Evolutionary conservation across 2,329 filamentous ascomycete species (phyloP).

Genomic region (Epichloe gansuensis): DNA sequence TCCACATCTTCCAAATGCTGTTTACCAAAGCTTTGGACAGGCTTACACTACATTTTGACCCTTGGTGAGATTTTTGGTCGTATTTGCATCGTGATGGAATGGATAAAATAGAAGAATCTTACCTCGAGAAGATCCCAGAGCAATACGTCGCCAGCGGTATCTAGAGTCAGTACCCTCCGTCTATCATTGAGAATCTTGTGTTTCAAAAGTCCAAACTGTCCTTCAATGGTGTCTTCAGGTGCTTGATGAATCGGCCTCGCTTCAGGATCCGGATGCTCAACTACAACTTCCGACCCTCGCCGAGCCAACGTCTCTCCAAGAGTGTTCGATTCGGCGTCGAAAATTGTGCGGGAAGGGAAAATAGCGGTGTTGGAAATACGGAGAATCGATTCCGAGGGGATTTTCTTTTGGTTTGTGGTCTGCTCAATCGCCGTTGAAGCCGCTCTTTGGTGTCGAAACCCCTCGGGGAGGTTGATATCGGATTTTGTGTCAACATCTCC

Average conservation of each 20-base stretch:
- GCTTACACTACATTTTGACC: constrained; percentile 52
- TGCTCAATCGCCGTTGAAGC: constrained; percentile 30
- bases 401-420: constrained; percentile 43
- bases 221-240: constrained; percentile 77
- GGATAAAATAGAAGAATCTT: constrained; percentile 13
- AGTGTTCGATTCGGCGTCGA: constrained; percentile 44
- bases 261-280: constrained; percentile 19
- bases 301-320: constrained; percentile 32
- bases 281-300: constrained; percentile 19
- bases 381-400: constrained; percentile 67
- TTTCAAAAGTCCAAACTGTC: constrained; percentile 90
- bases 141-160: constrained; percentile 89
- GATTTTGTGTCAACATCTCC: constrained; percentile 68
- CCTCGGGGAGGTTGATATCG: constrained; percentile 53
- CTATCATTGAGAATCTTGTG: constrained; percentile 85
- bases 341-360: constrained; percentile 48
- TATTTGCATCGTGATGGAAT: neutral
- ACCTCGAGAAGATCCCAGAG: constrained; percentile 90
- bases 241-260: constrained; percentile 52
- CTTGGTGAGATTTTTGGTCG: neutral
- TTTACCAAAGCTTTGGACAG: constrained; percentile 87
- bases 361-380: constrained; percentile 73
- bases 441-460: constrained; percentile 35
- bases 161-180: constrained; percentile 76
- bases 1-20: constrained; percentile 87